Base-by-base conservation (phyloP, 1,139 yeast species). In the Suhomyces bribrorum region DNA sequence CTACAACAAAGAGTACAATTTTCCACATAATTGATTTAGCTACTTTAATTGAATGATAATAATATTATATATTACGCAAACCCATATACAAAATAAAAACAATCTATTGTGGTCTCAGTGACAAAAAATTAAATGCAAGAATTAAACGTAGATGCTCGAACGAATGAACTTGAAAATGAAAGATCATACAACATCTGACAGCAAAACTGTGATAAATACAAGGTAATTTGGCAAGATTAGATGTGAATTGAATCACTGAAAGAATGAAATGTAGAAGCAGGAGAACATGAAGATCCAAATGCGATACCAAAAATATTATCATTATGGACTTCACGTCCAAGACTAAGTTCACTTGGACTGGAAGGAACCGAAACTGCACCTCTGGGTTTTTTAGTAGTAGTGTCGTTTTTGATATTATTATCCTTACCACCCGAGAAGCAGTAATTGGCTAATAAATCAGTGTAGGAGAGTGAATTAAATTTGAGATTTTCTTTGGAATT, bases 181-280 rank as follows among this genome's bases (percentile, higher is more conserved):
- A 8, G 8, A n/a, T 20, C 11, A 20, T 20, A n/a, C 11, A 13
- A 27, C 36, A 26, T 17, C 29, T 11, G 14, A 32, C 23, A 16
- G 25, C 20, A 29, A 26, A 34, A 35, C 38, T 22, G 33, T 26
- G 31, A 36, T 36, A 36, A 37, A 37, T 37, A 34, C 29, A 13
- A 23, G 29, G 11, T 11, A 20, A n/a, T 8, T 11, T 20, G 23
- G 11, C 34, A 25, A 14, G 14, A 31, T 32, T 37, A 62, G 40
- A 52, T 62, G 44, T 62, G 64, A 44, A 62, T 60, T 23, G 65
- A 60, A 46, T 62, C 68, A 43, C 65, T 60, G 31, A 61, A 57
- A n/a, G 62, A 56, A 36, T 62, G 64, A 45, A 62, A 57, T 16
- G 66, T 52, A 14, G 64, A 58, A 12, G 62, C 61, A 5, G 60